Conservation (phyloP, 2,329 filamentous ascomycete genomes). For the Alternaria solani region DNA sequence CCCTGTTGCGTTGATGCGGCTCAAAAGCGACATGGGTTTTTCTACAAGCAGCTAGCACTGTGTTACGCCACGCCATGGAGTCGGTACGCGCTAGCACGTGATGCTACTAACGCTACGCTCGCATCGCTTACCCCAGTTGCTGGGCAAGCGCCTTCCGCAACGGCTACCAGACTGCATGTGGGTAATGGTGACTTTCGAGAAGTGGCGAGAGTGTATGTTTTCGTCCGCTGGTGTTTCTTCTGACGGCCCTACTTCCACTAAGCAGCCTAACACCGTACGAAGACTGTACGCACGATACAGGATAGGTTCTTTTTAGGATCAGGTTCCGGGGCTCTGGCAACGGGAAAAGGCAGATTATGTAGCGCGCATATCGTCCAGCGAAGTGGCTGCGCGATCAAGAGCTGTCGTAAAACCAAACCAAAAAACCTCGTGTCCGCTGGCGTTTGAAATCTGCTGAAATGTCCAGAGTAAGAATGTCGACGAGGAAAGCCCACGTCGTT, state of each 20-base stretch:
- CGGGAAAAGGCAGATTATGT: background rate
- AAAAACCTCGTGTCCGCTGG: background rate
- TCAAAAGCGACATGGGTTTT: slow-evolving; percentile 4
- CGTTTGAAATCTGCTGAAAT: background rate
- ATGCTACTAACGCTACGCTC: slow-evolving; percentile 5
- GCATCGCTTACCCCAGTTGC: slow-evolving; percentile 6
- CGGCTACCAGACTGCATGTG: slow-evolving; percentile 12
- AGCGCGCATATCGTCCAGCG: background rate
- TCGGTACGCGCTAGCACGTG: slow-evolving; percentile 12
- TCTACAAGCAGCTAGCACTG: slow-evolving; percentile 1
- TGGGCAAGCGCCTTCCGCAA: background rate
- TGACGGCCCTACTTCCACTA: background rate
- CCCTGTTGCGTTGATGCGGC: background rate
- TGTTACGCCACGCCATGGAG: slow-evolving; percentile 5
- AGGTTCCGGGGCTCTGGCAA: no score
- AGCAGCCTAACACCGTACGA: background rate
- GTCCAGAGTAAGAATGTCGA: background rate
- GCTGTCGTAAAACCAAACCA: background rate
- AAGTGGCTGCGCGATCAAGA: background rate
- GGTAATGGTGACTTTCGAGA: slow-evolving; percentile 3
- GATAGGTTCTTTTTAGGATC: no score
- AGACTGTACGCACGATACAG: background rate
- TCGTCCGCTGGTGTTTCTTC: background rate
- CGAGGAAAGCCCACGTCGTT: background rate
- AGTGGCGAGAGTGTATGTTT: background rate